Base-by-base conservation (phyloP, 2,329 filamentous ascomycete species). In the Claviceps digitariae region DNA sequence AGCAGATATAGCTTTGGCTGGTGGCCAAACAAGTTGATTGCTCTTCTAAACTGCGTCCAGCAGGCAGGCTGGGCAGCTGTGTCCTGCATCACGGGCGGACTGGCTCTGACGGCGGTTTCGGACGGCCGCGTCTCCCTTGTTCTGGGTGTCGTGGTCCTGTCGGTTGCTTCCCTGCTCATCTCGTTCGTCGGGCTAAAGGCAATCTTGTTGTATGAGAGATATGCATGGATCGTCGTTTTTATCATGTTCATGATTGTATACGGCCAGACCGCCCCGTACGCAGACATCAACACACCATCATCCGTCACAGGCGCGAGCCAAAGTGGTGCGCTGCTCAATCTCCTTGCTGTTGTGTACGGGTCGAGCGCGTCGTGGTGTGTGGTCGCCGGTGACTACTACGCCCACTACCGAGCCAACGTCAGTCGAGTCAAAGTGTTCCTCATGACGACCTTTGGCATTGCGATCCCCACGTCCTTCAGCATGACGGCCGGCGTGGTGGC, bases 131-230 rank as follows among this genome's bases (percentile, higher is more conserved):
- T 80, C 40, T 73, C 69, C 48, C 67, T 74, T 1, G 68, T 72
- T 15, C 69, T 77, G n/a, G 75, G 76, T 15, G 77, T 81, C 51
- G 68, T 78, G 54, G 71, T 81, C 43, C 70, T 76, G 21, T 71
- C 70, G 8, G 61, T 79, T 13, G 62, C 75, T 20, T 71, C 72
- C 5, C 69, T 79, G 44, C 54, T 75, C 48, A 70, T 80, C 23
- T 75, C 74, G 1, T 74, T 79, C 59, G 69, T 75, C 50, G 77
- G 77, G 0, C 71, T 77, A 58, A 69, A 67, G 57, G 67, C 69
- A 21, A 67, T 79, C 45, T 69, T 78, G 55, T 57, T 69, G 6
- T 78, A 76, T 56, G 74, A 78, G 59, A 67, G 72, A 50, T 76
- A 72, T 59, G 72, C 74, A 23, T 77, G 75, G 68, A 64, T 77